phyloP scores from a whole-genome alignment of 1,139 yeast genomes.

The Saccharomyces hybrid region DNA sequence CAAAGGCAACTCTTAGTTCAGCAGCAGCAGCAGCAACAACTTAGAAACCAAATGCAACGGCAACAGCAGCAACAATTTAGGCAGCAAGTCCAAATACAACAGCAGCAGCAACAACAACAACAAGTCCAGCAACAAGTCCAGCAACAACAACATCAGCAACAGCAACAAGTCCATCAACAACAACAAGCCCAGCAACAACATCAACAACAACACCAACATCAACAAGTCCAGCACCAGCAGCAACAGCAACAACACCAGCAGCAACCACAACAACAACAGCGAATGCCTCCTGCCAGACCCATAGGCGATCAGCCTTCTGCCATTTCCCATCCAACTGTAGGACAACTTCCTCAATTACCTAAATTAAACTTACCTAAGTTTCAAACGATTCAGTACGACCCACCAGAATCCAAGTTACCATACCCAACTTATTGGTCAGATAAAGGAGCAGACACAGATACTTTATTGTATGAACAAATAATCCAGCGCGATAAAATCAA shows the following conservation, averaged over 20 bases:
- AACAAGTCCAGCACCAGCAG: slow-evolving; percentile 8
- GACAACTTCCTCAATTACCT: slow-evolving; percentile 20
- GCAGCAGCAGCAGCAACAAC: slow-evolving; percentile 10
- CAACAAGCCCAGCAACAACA: slow-evolving; percentile 16
- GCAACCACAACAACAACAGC: slow-evolving; percentile 2
- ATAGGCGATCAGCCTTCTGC: slow-evolving; percentile 7
- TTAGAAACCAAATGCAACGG: slow-evolving; percentile 7
- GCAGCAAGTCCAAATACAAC: slow-evolving; percentile 16
- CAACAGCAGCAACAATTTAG: slow-evolving; percentile 12
- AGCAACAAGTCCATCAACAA: slow-evolving; percentile 11
- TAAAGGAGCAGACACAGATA: slow-evolving; percentile 40
- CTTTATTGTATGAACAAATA: slow-evolving; percentile 51
- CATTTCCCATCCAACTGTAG: slow-evolving; percentile 4
- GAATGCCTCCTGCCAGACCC: neutral
- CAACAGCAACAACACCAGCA: slow-evolving; percentile 7
- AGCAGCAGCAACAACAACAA: slow-evolving; percentile 18
- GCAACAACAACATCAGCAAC: slow-evolving; percentile 16
- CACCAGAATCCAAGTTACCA: slow-evolving; percentile 27
- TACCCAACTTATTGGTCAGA: slow-evolving; percentile 48
- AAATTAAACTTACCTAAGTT: slow-evolving; percentile 30
- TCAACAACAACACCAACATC: slow-evolving; percentile 8
- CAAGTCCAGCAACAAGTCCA: slow-evolving; percentile 18
- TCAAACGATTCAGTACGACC: slow-evolving; percentile 27
- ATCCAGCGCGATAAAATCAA: slow-evolving; percentile 45
- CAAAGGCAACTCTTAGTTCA: slow-evolving; percentile 3